phyloP scores from a whole-genome alignment of 2,329 filamentous ascomycete species.

The Akanthomyces muscarius region DNA sequence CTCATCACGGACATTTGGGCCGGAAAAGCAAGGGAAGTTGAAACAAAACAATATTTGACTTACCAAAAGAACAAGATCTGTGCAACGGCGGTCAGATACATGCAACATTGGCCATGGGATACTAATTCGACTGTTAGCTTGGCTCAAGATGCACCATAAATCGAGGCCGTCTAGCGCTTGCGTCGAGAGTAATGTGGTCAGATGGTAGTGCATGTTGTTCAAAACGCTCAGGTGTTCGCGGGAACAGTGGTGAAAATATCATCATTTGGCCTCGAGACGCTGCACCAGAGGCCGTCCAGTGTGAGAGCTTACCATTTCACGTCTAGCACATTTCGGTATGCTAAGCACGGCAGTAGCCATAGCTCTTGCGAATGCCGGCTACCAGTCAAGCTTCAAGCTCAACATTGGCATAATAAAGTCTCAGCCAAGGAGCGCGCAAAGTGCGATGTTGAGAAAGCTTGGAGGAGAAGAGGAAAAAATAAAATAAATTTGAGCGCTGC shows the following conservation, averaged over 20 bases:
- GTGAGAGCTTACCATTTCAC: slow-evolving; percentile 12
- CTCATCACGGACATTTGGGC: slow-evolving; percentile 55
- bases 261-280: slow-evolving; percentile 40
- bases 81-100: background rate
- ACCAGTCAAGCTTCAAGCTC: background rate
- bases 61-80: slow-evolving; percentile 5
- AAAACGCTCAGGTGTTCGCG: slow-evolving; percentile 57
- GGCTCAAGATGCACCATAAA: background rate
- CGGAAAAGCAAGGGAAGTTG: background rate
- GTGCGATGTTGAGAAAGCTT: background rate
- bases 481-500: slow-evolving; percentile 18
- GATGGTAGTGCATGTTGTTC: slow-evolving; percentile 77
- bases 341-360: background rate
- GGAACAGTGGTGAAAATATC: slow-evolving; percentile 56
- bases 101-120: background rate
- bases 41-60: background rate
- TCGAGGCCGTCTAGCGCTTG: background rate
- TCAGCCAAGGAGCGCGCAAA: background rate
- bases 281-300: slow-evolving; percentile 14
- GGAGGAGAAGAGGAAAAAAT: slow-evolving; percentile 20
- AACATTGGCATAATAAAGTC: background rate
- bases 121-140: slow-evolving; percentile 8
- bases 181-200: slow-evolving; percentile 37
- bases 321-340: background rate
- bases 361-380: background rate